Conservation (phyloP, 2,329 filamentous ascomycete species). For the Xylariaceae sp. region DNA sequence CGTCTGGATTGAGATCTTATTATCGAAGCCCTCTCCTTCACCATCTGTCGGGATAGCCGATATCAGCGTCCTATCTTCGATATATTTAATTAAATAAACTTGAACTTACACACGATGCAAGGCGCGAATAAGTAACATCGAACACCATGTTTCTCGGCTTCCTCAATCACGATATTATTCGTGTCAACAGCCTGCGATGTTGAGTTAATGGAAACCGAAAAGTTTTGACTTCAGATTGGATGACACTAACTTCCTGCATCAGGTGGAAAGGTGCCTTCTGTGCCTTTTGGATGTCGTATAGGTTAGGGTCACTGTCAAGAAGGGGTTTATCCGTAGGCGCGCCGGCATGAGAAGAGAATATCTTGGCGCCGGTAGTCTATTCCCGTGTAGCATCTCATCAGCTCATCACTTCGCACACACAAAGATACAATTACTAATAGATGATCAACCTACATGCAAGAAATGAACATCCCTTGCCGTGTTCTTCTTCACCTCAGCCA, state of each 20-base stretch:
- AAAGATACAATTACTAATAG: no score
- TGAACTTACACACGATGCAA: slow-evolving; percentile 43
- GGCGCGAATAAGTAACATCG: slow-evolving; percentile 48
- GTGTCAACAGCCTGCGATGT: slow-evolving; percentile 33
- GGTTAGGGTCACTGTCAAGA: slow-evolving; percentile 38
- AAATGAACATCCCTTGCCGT: slow-evolving; percentile 43
- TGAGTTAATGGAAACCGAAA: not conserved
- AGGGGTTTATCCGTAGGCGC: slow-evolving; percentile 38
- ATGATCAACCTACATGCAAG: slow-evolving; percentile 33
- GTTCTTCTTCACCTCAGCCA: slow-evolving; percentile 38
- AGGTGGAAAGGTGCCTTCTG: slow-evolving; percentile 24
- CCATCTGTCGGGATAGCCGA: slow-evolving; percentile 31
- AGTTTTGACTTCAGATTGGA: no score
- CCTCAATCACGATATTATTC: slow-evolving; percentile 41
- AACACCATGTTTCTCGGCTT: slow-evolving; percentile 38
- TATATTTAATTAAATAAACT: not conserved
- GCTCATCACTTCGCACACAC: no score
- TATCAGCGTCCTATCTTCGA: not conserved
- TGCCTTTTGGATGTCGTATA: slow-evolving; percentile 41
- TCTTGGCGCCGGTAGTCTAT: slow-evolving; percentile 46
- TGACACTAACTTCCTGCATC: slow-evolving; percentile 26
- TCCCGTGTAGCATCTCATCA: not conserved
- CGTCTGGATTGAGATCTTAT: slow-evolving; percentile 47
- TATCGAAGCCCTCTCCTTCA: slow-evolving; percentile 44
- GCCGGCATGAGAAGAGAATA: slow-evolving; percentile 44